Evolutionary conservation across 2,329 filamentous ascomycete genomes (phyloP).

Genomic region (Neofusicoccum ribis): DNA sequence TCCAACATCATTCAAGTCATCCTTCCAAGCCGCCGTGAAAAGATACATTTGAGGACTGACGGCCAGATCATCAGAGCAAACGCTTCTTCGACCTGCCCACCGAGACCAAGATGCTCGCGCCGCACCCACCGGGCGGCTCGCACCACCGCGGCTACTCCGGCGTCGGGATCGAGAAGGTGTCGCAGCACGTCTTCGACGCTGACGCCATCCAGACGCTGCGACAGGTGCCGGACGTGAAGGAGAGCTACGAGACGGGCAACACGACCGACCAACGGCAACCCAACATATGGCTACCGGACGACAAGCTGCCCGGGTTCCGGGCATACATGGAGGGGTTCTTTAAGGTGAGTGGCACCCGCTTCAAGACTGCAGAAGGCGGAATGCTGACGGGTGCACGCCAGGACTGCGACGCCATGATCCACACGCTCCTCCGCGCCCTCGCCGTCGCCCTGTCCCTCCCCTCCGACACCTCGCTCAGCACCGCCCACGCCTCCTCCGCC

Average conservation of each 20-base stretch:
- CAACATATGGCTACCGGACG: slow-evolving; percentile 45
- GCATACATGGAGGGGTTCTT: slow-evolving; percentile 32
- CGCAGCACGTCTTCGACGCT: slow-evolving; percentile 30
- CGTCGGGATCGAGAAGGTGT: slow-evolving; percentile 39
- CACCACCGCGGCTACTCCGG: slow-evolving; percentile 44
- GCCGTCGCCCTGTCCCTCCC: slow-evolving; percentile 28
- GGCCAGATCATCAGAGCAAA: slow-evolving; percentile 26
- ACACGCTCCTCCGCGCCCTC: slow-evolving; percentile 31
- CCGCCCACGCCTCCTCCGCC: slow-evolving; percentile 29
- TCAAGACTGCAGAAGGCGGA: no score
- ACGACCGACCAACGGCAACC: slow-evolving; percentile 30
- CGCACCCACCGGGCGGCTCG: slow-evolving; percentile 40
- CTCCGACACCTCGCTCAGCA: slow-evolving; percentile 22
- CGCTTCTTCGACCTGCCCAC: slow-evolving; percentile 40
- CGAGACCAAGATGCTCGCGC: slow-evolving; percentile 38
- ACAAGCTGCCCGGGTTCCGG: slow-evolving; percentile 41
- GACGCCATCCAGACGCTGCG: slow-evolving; percentile 26
- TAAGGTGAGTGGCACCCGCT: slow-evolving; percentile 14
- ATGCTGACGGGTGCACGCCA: no score
- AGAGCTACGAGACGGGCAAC: slow-evolving; percentile 37
- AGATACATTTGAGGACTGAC: neutral
- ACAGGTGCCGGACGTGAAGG: slow-evolving; percentile 34
- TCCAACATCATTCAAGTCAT: no score
- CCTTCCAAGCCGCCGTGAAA: no score
- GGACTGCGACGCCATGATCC: slow-evolving; percentile 21